A percentile compares a stretch with the other conserved stretches of the same genome.
phyloP scores from a whole-genome alignment of 2,329 filamentous ascomycete species.

The Pseudovirgaria hyperparasitica region DNA sequence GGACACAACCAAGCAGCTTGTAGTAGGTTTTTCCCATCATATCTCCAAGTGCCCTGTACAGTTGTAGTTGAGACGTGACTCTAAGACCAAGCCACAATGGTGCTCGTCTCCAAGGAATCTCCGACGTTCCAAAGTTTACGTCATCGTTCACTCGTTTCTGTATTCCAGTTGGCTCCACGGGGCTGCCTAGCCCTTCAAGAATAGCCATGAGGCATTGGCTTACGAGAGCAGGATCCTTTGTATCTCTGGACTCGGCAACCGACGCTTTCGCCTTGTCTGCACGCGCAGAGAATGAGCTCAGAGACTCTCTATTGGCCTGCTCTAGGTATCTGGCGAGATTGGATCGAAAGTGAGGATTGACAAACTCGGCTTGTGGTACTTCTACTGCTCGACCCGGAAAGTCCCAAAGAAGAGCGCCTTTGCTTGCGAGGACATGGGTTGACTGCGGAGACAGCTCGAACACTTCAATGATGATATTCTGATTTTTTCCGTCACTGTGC shows the following conservation, averaged over 20 bases:
- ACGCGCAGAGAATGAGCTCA: slow-evolving; percentile 38
- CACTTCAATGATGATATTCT: slow-evolving; percentile 35
- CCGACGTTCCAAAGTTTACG: slow-evolving; percentile 28
- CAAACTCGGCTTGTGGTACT: slow-evolving; percentile 27
- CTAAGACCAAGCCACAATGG: slow-evolving; percentile 48
- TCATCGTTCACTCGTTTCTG: slow-evolving; percentile 48
- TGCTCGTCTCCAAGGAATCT: slow-evolving; percentile 44
- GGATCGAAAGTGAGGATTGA: slow-evolving; percentile 28
- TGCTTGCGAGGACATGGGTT: slow-evolving; percentile 34
- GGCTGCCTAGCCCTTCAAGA: slow-evolving; percentile 37
- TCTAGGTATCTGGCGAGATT: slow-evolving; percentile 38
- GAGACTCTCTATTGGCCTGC: slow-evolving; percentile 36
- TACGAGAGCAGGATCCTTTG: slow-evolving; percentile 40
- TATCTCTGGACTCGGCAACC: slow-evolving; percentile 41
- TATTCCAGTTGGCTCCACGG: slow-evolving; percentile 24
- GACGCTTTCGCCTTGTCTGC: slow-evolving; percentile 34
- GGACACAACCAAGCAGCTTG: slow-evolving; percentile 30
- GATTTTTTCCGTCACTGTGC: not conserved
- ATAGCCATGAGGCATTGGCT: slow-evolving; percentile 46
- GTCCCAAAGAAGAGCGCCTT: slow-evolving; percentile 39
- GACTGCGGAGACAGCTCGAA: slow-evolving; percentile 44
- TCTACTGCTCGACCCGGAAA: slow-evolving; percentile 41
- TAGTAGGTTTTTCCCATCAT: slow-evolving; percentile 8
- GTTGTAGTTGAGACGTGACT: slow-evolving; percentile 38
- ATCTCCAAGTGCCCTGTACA: slow-evolving; percentile 25